A percentile compares a stretch with the other conserved stretches of the same genome.
These are phyloP conservation scores for Xylaria castorea DNA, from an alignment of 495 filamentous ascomycete species.

Conservation along the genomic window DNA sequence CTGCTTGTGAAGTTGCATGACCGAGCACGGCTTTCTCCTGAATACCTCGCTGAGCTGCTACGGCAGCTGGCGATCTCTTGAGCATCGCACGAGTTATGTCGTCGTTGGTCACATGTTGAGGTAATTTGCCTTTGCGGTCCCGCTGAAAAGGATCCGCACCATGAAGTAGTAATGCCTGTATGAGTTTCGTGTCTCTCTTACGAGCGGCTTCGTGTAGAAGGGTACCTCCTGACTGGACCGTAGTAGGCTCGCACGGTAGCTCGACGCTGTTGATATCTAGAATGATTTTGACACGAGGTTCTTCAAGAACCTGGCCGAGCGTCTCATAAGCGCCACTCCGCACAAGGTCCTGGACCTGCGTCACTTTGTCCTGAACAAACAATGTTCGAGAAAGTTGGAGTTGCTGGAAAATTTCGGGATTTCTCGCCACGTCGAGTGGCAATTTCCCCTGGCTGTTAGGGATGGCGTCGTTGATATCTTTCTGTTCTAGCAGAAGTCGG, in stretches of 20 bases:
- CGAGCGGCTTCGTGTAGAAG: constrained; percentile 93
- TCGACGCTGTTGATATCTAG: constrained; percentile 91
- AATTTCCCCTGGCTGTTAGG: constrained; percentile 89
- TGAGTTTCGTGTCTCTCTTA: constrained; percentile 80
- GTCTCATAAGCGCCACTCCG: constrained; percentile 73
- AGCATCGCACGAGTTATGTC: constrained; percentile 84
- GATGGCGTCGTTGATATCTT: constrained; percentile 85
- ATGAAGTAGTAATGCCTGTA: constrained; percentile 88
- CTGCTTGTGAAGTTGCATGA: constrained; percentile 66
- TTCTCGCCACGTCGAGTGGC: constrained; percentile 86
- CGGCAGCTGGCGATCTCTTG: constrained; percentile 93
- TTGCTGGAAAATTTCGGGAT: constrained; percentile 92
- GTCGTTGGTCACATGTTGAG: constrained; percentile 97
- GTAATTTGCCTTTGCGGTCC: constrained; percentile 92
- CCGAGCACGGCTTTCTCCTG: constrained; percentile 96
- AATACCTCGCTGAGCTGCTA: constrained; percentile 91
- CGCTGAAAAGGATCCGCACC: constrained; percentile 97
- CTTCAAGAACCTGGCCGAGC: constrained; percentile 79
- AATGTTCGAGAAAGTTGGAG: constrained; percentile 89
- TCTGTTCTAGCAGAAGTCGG: constrained; percentile 76
- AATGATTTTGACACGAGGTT: constrained; percentile 80
- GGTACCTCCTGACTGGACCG: constrained; percentile 79
- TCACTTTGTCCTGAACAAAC: constrained; percentile 85
- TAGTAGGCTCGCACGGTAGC: constrained; percentile 79
- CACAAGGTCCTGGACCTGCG: constrained; percentile 80